Evolutionary conservation across 129 eudicot species (phyloP), one percentile per base, ranked within the genome.

Genomic region (Saposhnikovia divaricata): DNA sequence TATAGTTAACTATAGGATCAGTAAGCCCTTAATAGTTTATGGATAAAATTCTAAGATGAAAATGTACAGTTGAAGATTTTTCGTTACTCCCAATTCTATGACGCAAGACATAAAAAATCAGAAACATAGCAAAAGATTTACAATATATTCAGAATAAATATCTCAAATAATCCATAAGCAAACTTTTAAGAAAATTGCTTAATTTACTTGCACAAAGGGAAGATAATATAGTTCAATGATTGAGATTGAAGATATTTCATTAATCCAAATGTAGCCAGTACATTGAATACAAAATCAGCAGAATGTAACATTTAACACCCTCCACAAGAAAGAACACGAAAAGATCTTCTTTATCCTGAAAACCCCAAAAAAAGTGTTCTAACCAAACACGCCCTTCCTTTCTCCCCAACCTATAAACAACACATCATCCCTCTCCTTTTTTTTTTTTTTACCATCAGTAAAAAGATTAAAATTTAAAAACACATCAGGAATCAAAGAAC

Each of bases 381-480:
- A 10, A 57, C 34, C 69, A 77, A 77, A 77, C 80, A 77, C 71
- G 72, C 73, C 73, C 43, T 68, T 66, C 21, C 70, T 43, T 43
- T 44, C 10, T 44, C 10, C 68, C 68, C 70, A 2, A 21, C 38
- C 47, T 77, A 77, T 77, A 0, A 51, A 77, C 79, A 77, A 4
- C 37, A 34, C 37, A 76, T 23, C 79, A 7, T 38, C 79, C 37
- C 31, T 50, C 5, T 25, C 34, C 69, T 27, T 76, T 63, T 37
- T 19, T 76, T 76, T 76, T 63, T 37, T 19, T 76, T 27, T 16
- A 61, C 39, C 50, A 23, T 48, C 69, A 14, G 37, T 31, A 51
- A 77, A 12, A 31, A 28, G 11, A 46, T 18, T n/a, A 75, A 75
- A 72, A 43, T 40, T n/a, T 23, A 4, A 45, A 3, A 28, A 51